Base-by-base conservation (phyloP, 495 filamentous ascomycete genomes). In the Rhizodiscina lignyota region DNA sequence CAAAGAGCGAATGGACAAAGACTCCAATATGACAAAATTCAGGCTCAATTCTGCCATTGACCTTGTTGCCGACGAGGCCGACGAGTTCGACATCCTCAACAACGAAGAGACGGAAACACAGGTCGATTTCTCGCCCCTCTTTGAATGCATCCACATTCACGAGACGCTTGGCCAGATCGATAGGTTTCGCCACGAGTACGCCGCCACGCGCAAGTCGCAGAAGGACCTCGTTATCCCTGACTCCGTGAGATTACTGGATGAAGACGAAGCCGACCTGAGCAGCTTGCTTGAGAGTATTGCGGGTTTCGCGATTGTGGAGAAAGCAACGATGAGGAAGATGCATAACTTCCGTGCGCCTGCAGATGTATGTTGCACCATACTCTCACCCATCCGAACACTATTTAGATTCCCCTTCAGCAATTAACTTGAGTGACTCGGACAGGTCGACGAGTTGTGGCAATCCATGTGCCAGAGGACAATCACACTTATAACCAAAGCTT, bases 401-500 rank as follows among this genome's bases (percentile, higher is more conserved):
- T 15, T 18, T 18, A 8, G 10, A 18, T 32, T 8, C 18, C 18
- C 30, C 10, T 32, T 6, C 30, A 6, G 18, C 17, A 6, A 32
- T 18, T n/a, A n/a, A n/a, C n/a, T n/a, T n/a, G n/a, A 18, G 6
- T 32, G 12, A n/a, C 2, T 1, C 16, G 35, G 13, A 16, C 22
- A 87, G 81, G 79, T 94, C 33, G 87, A 96, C 48, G 86, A 94
- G 52, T 66, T 99, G 4, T 99, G 89, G 89, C 86, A 94, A 50
- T 94, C 86, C 0, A 87, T 94, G 83, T 96, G 86, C 47, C 80
- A 91, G 47, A 72, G 72, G 17, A 78, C 83, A 4, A 81, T 94
- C 36, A 66, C 61, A 17, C 61, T 94, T 23, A 87, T 91, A 42
- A 72, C 74, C 0, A 79, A 70, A 41, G 78, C 84, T 8, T 58